Conservation (phyloP, 2,329 filamentous ascomycete species). For the Fusarium sp. region DNA sequence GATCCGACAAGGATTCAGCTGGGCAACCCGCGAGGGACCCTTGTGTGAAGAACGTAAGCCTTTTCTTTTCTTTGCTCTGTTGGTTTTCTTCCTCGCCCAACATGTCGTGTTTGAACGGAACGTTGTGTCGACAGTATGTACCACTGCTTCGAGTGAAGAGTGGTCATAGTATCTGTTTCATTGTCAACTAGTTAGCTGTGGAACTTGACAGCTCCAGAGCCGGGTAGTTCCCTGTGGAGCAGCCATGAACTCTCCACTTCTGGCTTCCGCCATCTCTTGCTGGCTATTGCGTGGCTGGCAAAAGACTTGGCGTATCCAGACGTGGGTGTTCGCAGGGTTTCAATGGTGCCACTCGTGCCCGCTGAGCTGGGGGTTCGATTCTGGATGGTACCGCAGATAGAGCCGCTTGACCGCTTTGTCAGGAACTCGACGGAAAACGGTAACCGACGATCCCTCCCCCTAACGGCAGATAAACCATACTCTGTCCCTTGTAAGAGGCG, state of each 20-base stretch:
- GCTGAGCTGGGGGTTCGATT: slow-evolving; percentile 28
- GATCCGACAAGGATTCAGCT: slow-evolving; percentile 95
- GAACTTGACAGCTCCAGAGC: slow-evolving; percentile 29
- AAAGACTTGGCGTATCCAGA: slow-evolving; percentile 29
- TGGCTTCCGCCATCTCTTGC: slow-evolving; percentile 34
- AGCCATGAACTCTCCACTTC: slow-evolving; percentile 33
- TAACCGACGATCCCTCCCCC: slow-evolving; percentile 38
- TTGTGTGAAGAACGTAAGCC: slow-evolving; percentile 95
- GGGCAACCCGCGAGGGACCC: slow-evolving; percentile 94
- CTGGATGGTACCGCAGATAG: slow-evolving; percentile 21
- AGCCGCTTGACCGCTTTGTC: slow-evolving; percentile 37
- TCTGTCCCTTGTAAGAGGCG: slow-evolving; percentile 25
- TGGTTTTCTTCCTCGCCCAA: slow-evolving; percentile 9
- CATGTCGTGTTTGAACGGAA: slow-evolving; percentile 8
- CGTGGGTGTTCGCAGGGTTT: slow-evolving; percentile 31
- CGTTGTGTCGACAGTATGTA: slow-evolving; percentile 13
- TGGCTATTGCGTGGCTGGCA: slow-evolving; percentile 30
- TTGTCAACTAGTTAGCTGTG: slow-evolving; percentile 34
- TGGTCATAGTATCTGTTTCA: slow-evolving; percentile 23
- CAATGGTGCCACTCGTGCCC: slow-evolving; percentile 37
- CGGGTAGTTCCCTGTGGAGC: slow-evolving; percentile 41
- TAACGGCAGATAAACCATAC: slow-evolving; percentile 34
- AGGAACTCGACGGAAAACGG: slow-evolving; percentile 24
- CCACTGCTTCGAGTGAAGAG: slow-evolving; percentile 39
- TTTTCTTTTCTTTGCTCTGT: slow-evolving; percentile 12